phyloP scores from a whole-genome alignment of 192 early-diverging fungal genomes.

The Entomortierella parvispora region DNA sequence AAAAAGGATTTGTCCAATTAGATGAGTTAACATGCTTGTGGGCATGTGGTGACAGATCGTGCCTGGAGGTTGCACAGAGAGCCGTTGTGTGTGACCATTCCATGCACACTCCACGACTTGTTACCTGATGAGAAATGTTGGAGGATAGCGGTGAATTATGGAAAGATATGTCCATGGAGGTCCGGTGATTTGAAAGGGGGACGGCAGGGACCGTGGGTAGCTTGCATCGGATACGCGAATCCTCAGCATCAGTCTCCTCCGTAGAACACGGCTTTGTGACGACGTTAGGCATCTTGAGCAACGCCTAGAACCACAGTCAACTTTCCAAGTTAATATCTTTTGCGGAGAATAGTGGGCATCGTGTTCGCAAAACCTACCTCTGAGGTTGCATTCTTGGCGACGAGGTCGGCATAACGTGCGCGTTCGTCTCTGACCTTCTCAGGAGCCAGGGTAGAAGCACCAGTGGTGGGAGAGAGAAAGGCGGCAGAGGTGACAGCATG shows the following conservation, averaged over 20 bases:
- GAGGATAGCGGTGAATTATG: conserved; percentile 9
- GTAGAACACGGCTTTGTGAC: conserved; percentile 29
- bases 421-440: conserved; percentile 19
- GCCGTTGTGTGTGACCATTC: background rate
- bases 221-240: conserved; percentile 4
- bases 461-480: conserved; percentile 12
- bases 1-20: no score
- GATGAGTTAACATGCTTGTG: no score
- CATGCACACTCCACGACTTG: background rate
- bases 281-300: conserved; percentile 41
- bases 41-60: no score
- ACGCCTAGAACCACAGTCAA: conserved; percentile 12
- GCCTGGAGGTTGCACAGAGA: background rate
- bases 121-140: conserved; percentile 22
- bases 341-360: no score
- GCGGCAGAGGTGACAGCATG: conserved; percentile 8
- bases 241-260: conserved; percentile 4
- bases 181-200: conserved; percentile 9
- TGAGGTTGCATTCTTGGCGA: conserved; percentile 24
- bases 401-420: conserved; percentile 16
- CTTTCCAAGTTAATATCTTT: background rate
- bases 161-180: background rate
- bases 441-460: background rate
- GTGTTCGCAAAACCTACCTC: conserved; percentile 16
- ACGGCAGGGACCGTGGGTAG: conserved; percentile 8